Conservation (phyloP, 192 early-diverging fungal species). For the Mortierella claussenii region DNA sequence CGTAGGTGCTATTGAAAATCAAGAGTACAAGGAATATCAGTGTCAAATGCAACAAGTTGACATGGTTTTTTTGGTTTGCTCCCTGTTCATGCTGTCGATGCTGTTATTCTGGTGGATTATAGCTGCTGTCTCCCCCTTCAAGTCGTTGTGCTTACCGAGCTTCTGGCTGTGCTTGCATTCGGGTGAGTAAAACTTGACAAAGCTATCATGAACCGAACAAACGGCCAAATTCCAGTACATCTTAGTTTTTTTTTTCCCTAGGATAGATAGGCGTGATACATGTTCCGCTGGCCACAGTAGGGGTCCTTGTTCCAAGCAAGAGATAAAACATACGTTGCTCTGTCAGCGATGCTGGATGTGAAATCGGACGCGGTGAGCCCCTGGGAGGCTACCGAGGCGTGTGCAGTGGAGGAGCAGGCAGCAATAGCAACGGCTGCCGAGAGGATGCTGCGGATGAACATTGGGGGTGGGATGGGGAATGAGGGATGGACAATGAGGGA, state of each 20-base stretch:
- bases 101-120: too few species aligned
- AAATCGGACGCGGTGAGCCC: conserved; percentile 11
- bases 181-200: conserved; percentile 90
- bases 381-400: conserved; percentile 40
- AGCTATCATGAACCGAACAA: too few species aligned
- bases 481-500: neutral
- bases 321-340: conserved; percentile 34
- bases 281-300: neutral
- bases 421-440: conserved; percentile 37
- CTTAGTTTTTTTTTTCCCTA: neutral
- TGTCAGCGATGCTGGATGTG: conserved; percentile 22
- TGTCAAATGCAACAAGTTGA: too few species aligned
- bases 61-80: too few species aligned
- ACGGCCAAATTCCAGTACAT: too few species aligned
- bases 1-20: conserved; percentile 49
- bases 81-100: too few species aligned
- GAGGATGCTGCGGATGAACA: conserved; percentile 45
- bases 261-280: neutral
- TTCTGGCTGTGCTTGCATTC: conserved; percentile 89
- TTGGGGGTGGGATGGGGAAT: neutral
- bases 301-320: neutral
- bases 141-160: conserved; percentile 59
- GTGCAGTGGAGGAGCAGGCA: conserved; percentile 18
- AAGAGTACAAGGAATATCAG: too few species aligned
- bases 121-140: too few species aligned